Evolutionary conservation across 371 early-diverging fungal species (phyloP), one percentile per base, ranked within the genome.

Genomic region (Smittium culicis): DNA sequence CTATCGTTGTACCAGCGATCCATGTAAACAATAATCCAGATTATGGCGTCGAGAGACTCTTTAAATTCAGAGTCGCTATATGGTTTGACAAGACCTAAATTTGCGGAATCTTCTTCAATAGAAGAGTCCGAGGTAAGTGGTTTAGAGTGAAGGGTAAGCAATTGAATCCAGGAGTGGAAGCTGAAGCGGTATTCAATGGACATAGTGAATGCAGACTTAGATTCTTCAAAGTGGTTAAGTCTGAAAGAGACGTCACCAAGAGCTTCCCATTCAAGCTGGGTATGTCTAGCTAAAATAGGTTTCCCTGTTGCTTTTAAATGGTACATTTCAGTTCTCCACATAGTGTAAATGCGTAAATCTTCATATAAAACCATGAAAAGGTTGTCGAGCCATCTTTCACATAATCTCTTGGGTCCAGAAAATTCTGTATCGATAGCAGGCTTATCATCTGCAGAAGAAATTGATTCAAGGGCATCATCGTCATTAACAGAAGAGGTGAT

Each of bases 301-400:
- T 88, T 86, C 11, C 84, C 82, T 24, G 85, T 84, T 54, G 84
- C 79, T 20, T 74, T 67, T 45, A 76, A 60, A 32, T 70, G 73
- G 63, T 77, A 73, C 66, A 87, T 80, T 68, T 88, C 88, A 2
- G 89, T 82, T 66, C 86, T 77, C 87, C 89, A 90, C 68, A 86
- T 84, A 0, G 96, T 92, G 75, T 94, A 97, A 27, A 91, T 86
- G 33, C 97, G 87, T 64, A 97, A 79, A 72, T 97, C 97, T 73
- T 92, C 95, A 69, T 94, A 98, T 54, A 98, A 77, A 1, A 96
- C 92, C 95, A 96, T 94, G 67, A 96, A 96, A 54, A 95, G 80
- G 74, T 95, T 93, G 75, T 98, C 98, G 70, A 98, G 81, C 98
- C 98, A 98, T 70, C 95, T 91, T 72, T 98, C 98, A 71, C 98